Evolutionary conservation across 2,329 filamentous ascomycete genomes (phyloP).

Genomic region (Apiospora hydei): DNA sequence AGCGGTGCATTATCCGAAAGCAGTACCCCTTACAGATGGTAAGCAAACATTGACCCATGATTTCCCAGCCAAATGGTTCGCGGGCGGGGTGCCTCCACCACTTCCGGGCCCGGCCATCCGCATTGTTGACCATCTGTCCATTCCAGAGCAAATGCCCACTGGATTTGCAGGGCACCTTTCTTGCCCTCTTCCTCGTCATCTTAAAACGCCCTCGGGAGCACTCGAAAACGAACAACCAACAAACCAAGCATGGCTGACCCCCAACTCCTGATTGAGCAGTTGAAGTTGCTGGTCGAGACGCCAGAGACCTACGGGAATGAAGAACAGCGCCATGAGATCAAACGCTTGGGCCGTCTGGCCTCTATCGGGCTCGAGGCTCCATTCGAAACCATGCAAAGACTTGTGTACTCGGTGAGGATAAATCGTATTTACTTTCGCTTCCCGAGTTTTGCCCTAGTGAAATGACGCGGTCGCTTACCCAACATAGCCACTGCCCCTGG

Average conservation of each 20-base stretch:
- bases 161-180: background rate
- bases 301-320: background rate
- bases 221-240: too few relatives aligned
- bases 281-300: background rate
- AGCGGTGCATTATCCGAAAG: background rate
- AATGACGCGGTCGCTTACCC: background rate
- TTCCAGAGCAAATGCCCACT: background rate
- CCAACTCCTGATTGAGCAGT: background rate
- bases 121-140: background rate
- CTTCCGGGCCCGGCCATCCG: too few relatives aligned
- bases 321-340: background rate
- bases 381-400: slow-evolving; percentile 5
- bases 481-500: background rate
- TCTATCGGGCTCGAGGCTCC: background rate
- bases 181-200: background rate
- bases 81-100: too few relatives aligned
- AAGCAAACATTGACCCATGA: too few relatives aligned
- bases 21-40: background rate
- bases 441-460: background rate
- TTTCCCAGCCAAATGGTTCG: too few relatives aligned
- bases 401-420: background rate
- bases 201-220: background rate
- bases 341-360: background rate
- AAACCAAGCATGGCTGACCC: background rate
- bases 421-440: background rate